Evolutionary conservation across 106 monocot species (phyloP), one percentile per base, ranked within the genome.

Genomic region (Dioscorea alata): DNA sequence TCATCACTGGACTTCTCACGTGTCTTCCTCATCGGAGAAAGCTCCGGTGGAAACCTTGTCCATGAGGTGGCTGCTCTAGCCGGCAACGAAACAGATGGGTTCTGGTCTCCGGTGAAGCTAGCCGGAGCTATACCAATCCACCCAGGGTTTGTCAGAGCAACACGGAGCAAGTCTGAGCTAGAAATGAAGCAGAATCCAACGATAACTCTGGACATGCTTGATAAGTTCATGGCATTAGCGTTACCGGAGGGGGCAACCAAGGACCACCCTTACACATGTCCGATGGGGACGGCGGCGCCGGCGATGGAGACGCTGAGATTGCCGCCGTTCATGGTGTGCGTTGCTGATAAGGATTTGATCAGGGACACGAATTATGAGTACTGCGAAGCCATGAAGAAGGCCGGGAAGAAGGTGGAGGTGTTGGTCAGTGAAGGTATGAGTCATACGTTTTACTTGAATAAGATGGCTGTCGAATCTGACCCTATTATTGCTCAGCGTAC

Each of bases 391-490:
- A 70, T 86, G 83, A 74, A 60, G 74, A 35, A 33, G 33, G 85
- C 89, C 0, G 82, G 87, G 23, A 87, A 90, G 80, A 80, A 90
- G 4, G 76, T 94, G 56, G 82, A 94, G 82, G 76, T 94, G 69
- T 2, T 84, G 20, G 18, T 76, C 14, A 84, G 68, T 65, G 3
- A 19, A n/a, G 89, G 69, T 9, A 75, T 86, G 7, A 68, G 90
- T 4, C 93, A 94, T 60, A 78, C 82, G 14, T 94, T 90, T 64
- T 90, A 94, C 23, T 81, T 94, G 61, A 87, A 94, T 57, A 84
- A 77, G 68, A 23, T 82, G 23, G 86, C 83, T 4, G 89, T 93
- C 48, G 86, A 89, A 19, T 22, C 4, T 8, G 84, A 90, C 48
- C 84, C 87, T 0, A 31, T 23, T 17, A 77, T 76, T 1, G 78